These are phyloP conservation scores for Collybiopsis confluens DNA, from an alignment of 768 basidiomycete species.

Conservation along the genomic window DNA sequence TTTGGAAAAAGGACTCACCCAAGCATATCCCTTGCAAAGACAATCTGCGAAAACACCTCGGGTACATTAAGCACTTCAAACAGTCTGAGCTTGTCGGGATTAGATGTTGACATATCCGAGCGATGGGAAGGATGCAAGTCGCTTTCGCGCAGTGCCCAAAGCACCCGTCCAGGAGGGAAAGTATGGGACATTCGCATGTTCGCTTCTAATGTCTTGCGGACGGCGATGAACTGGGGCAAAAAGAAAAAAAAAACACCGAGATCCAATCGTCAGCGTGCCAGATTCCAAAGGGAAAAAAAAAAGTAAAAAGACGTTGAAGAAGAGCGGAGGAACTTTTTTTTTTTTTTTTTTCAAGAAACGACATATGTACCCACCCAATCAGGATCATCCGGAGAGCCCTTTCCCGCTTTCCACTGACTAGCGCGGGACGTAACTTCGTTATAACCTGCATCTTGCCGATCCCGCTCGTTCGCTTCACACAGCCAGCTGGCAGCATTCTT, in stretches of 20 bases:
- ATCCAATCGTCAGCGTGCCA: neutral
- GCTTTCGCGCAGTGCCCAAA: slow-evolving; percentile 75
- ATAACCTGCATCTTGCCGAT: slow-evolving; percentile 48
- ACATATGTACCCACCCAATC: slow-evolving; percentile 40
- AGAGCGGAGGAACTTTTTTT: neutral
- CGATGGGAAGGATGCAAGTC: slow-evolving; percentile 63
- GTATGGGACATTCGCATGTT: slow-evolving; percentile 74
- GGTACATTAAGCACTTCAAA: slow-evolving; percentile 79
- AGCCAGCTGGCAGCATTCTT: slow-evolving; percentile 74
- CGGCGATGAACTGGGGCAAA: slow-evolving; percentile 77
- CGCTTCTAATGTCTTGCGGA: slow-evolving; percentile 80
- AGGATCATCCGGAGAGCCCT: slow-evolving; percentile 48
- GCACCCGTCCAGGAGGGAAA: slow-evolving; percentile 73
- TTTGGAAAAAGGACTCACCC: slow-evolving; percentile 46
- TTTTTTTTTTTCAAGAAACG: too few species aligned
- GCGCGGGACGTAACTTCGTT: slow-evolving; percentile 43
- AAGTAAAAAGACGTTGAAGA: neutral
- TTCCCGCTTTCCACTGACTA: slow-evolving; percentile 56
- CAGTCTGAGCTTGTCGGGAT: slow-evolving; percentile 55
- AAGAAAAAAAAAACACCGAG: too few species aligned
- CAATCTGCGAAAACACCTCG: slow-evolving; percentile 73
- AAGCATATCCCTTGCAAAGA: slow-evolving; percentile 81
- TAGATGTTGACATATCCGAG: slow-evolving; percentile 17
- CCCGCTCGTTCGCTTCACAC: slow-evolving; percentile 56
- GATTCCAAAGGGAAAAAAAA: neutral